These are phyloP conservation scores for Dictyostelium capitatum DNA, from an alignment of 78 protist species.

Conservation along the genomic window DNA sequence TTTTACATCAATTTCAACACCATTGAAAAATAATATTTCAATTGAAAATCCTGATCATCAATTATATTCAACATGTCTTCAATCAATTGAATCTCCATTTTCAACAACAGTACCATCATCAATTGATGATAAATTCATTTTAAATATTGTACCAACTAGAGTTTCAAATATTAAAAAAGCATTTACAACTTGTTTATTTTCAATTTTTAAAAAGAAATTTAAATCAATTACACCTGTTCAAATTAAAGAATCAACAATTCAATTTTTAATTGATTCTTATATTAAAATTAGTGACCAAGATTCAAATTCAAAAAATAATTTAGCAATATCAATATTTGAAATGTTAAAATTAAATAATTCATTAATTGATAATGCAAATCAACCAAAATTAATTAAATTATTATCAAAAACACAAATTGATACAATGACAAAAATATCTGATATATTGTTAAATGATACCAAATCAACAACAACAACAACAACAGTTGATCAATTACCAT, in stretches of 20 bases:
- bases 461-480: not conserved
- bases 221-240: not conserved
- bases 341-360: not conserved
- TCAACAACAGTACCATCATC: not conserved
- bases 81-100: slow-evolving; percentile 1
- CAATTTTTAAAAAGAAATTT: not conserved
- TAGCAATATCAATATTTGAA: not conserved
- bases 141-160: not conserved
- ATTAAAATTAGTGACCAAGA: slow-evolving; percentile 9
- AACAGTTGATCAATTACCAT: not conserved
- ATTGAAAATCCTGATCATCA: slow-evolving; percentile 29
- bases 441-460: not conserved
- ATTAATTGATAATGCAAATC: not conserved
- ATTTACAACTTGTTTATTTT: not conserved
- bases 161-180: not conserved
- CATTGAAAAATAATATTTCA: not conserved
- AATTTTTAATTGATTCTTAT: not conserved
- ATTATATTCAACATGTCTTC: not conserved
- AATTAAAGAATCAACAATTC: not conserved
- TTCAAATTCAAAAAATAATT: not conserved
- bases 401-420: not conserved
- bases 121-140: not conserved
- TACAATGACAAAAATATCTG: not conserved
- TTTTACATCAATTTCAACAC: not conserved
- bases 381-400: not conserved